A percentile compares a stretch with the other conserved stretches of the same genome.
Conservation (phyloP, 2,329 filamentous ascomycete genomes). For the Exophiala oligosperma region DNA sequence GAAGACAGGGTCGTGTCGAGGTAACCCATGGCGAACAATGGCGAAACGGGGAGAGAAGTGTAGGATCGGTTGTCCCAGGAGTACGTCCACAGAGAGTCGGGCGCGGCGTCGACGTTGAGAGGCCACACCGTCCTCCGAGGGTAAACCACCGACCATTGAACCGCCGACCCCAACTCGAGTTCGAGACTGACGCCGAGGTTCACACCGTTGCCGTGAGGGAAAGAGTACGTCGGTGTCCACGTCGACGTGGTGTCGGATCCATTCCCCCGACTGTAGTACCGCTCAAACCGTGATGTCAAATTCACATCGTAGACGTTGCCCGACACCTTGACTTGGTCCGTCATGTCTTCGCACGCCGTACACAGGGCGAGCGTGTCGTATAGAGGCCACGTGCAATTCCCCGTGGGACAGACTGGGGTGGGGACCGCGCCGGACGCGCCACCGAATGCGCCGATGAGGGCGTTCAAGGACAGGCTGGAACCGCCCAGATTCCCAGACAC, state of each 20-base stretch:
- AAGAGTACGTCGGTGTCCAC: slow-evolving; percentile 13
- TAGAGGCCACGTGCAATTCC: slow-evolving; percentile 21
- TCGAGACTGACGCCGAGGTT: slow-evolving; percentile 3
- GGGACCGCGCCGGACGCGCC: slow-evolving; percentile 12
- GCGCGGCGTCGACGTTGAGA: slow-evolving; percentile 14
- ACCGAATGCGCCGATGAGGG: slow-evolving; percentile 17
- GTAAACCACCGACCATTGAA: slow-evolving; percentile 11
- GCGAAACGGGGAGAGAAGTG: slow-evolving; percentile 3
- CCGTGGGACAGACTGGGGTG: slow-evolving; percentile 11
- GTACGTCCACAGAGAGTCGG: slow-evolving; percentile 10
- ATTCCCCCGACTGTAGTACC: slow-evolving; percentile 5
- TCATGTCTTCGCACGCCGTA: slow-evolving; percentile 17
- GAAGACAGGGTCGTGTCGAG: slow-evolving; percentile 6
- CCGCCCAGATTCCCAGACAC: slow-evolving; percentile 9
- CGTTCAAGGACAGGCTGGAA: slow-evolving; percentile 12
- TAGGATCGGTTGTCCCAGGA: slow-evolving; percentile 15
- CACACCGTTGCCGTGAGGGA: slow-evolving; percentile 10
- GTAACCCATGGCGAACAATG: slow-evolving; percentile 17
- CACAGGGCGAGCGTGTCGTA: slow-evolving; percentile 21
- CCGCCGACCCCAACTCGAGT: not conserved
- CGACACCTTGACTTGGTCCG: slow-evolving; percentile 3
- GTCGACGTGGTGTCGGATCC: slow-evolving; percentile 1
- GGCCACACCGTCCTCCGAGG: slow-evolving; percentile 14
- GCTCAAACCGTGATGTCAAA: slow-evolving; percentile 9
- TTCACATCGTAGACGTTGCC: slow-evolving; percentile 9